These are phyloP conservation scores for Talaromyces islandicus DNA, from an alignment of 2,329 filamentous ascomycete species.

Conservation along the genomic window DNA sequence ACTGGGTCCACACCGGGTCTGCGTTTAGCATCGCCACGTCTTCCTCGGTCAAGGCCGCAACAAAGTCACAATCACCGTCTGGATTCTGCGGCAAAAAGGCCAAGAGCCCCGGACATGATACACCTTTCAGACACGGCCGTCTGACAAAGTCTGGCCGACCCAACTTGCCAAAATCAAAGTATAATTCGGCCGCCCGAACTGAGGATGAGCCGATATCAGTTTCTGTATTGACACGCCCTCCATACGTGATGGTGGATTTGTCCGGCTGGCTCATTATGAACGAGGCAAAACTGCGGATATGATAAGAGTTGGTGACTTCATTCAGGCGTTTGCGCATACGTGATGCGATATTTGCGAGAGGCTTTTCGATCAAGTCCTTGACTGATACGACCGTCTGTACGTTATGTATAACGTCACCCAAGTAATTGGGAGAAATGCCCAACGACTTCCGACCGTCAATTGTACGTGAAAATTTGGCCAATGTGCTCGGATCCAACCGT, in stretches of 20 bases:
- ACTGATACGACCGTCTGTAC: conserved; percentile 4
- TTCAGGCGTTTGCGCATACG: conserved; percentile 6
- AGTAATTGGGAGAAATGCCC: conserved; percentile 1
- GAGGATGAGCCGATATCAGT: conserved; percentile 5
- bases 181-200: conserved; percentile 1
- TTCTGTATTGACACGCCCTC: conserved; percentile 3
- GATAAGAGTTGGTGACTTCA: background rate
- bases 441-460: conserved; percentile 4
- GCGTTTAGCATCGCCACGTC: conserved; percentile 10
- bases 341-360: conserved; percentile 2
- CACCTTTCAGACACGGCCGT: conserved; percentile 9
- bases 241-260: conserved; percentile 6
- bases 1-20: conserved; percentile 12
- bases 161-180: conserved; percentile 13
- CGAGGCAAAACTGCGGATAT: conserved; percentile 6
- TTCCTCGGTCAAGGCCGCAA: conserved; percentile 13
- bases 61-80: conserved; percentile 14
- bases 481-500: background rate
- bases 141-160: conserved; percentile 14
- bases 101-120: conserved; percentile 10
- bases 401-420: conserved; percentile 9
- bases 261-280: conserved; percentile 4
- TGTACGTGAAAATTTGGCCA: conserved; percentile 3
- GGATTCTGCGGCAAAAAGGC: conserved; percentile 13
- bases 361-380: conserved; percentile 1